These are phyloP conservation scores for Ceratocystis cacaofunesta DNA, from an alignment of 2,329 filamentous ascomycete species.

Conservation along the genomic window DNA sequence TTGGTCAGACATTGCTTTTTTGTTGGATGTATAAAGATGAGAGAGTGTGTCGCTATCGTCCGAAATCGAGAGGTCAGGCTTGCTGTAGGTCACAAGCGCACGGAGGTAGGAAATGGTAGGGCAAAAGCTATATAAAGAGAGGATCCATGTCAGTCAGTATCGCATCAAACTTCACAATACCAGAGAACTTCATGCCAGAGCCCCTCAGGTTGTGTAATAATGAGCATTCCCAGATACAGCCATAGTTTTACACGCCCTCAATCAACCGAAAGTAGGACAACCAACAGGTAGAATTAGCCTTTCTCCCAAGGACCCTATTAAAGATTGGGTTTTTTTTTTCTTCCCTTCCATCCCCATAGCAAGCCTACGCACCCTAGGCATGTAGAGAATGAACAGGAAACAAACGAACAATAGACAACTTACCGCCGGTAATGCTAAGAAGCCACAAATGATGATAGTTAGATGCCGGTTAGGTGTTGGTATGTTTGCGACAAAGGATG, in stretches of 20 bases:
- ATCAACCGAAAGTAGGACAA: not conserved
- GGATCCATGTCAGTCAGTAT: not conserved
- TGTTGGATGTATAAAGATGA: not conserved
- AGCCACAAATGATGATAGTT: not conserved
- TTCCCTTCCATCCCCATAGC: not conserved
- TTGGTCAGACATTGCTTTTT: slow-evolving; percentile 26
- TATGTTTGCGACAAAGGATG: not conserved
- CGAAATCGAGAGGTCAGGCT: not conserved
- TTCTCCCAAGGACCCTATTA: not conserved
- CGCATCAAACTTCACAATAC: not conserved
- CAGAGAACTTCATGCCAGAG: not conserved
- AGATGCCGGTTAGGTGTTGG: not conserved
- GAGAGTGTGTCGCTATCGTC: not conserved
- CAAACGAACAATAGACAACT: not conserved
- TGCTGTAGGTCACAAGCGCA: not conserved
- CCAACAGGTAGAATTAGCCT: not conserved
- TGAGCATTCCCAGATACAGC: not conserved
- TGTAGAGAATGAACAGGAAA: not conserved
- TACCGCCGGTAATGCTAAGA: not conserved
- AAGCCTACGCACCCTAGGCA: not conserved
- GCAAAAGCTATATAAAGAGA: not conserved
- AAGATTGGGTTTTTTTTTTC: not conserved
- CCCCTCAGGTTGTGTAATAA: not conserved
- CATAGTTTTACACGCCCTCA: not conserved
- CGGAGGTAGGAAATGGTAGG: not conserved